Conservation (phyloP, 2,329 filamentous ascomycete species). For the Xylariaceae sp. region DNA sequence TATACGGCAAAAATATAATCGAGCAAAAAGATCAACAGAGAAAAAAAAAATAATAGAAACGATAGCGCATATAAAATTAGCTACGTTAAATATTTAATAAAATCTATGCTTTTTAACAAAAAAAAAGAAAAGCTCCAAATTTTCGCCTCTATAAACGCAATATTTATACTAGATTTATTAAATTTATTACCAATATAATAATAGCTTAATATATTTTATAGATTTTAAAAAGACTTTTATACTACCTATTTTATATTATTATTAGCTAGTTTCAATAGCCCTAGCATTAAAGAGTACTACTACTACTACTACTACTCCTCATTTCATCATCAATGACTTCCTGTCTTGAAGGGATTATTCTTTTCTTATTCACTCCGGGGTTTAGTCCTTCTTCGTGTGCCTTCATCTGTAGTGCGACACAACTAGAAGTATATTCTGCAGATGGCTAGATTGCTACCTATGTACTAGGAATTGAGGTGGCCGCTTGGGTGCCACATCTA, state of each 20-base stretch:
- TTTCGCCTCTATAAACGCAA: background rate
- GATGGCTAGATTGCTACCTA: background rate
- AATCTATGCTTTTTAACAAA: too few species aligned
- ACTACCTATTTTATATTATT: background rate
- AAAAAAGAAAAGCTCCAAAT: background rate
- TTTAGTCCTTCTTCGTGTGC: background rate
- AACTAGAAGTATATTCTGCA: background rate
- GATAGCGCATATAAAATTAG: background rate
- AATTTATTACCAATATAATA: background rate
- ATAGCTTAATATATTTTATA: background rate
- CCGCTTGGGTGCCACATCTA: background rate
- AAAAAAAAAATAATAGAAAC: background rate
- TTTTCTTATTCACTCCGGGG: background rate
- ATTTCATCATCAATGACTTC: background rate
- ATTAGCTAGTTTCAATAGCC: background rate
- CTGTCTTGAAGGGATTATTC: background rate
- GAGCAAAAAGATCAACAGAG: background rate
- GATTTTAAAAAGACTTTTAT: background rate
- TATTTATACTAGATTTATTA: background rate
- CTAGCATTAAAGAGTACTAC: background rate
- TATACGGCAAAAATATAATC: background rate
- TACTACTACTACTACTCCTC: background rate
- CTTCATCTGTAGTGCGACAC: background rate
- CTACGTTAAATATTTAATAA: background rate
- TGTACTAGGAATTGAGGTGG: background rate